These are phyloP conservation scores for Nicotiana undulata DNA, from an alignment of 257 asterid genomes.

Conservation along the genomic window DNA sequence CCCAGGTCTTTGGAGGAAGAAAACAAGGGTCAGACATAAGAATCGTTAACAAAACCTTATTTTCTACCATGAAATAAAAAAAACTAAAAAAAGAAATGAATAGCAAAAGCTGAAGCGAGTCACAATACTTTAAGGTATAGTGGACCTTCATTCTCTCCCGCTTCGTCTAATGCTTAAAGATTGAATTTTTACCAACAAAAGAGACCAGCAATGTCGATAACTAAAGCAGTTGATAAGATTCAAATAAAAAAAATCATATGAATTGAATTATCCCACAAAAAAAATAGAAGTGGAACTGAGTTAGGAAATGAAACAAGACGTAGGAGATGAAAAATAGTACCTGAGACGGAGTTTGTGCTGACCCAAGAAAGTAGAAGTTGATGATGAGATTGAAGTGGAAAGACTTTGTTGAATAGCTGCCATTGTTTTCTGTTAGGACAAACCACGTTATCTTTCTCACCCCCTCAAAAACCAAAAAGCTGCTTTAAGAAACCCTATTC, in stretches of 20 bases:
- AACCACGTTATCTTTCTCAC: background rate
- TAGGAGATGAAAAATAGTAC: slow-evolving; percentile 13
- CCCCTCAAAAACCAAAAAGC: background rate
- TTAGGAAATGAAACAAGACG: background rate
- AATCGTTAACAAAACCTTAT: background rate
- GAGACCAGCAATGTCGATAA: background rate
- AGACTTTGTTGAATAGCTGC: slow-evolving; percentile 46
- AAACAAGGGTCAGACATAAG: background rate
- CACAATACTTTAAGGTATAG: background rate
- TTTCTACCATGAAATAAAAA: too few species aligned
- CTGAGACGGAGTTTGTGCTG: slow-evolving; percentile 38
- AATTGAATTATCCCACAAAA: background rate
- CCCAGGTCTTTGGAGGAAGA: background rate
- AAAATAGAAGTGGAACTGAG: background rate
- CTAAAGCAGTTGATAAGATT: background rate
- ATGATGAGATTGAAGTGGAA: slow-evolving; percentile 50
- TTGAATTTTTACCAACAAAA: background rate
- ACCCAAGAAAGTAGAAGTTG: slow-evolving; percentile 46
- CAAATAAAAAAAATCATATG: background rate
- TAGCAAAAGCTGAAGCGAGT: background rate
- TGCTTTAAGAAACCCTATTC: background rate
- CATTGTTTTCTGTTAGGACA: slow-evolving; percentile 24
- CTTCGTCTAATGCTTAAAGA: background rate
- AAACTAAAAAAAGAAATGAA: too few species aligned
- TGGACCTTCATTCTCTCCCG: background rate